These are phyloP conservation scores for Hansenula anomala DNA, from an alignment of 1,139 yeast species.

Conservation along the genomic window DNA sequence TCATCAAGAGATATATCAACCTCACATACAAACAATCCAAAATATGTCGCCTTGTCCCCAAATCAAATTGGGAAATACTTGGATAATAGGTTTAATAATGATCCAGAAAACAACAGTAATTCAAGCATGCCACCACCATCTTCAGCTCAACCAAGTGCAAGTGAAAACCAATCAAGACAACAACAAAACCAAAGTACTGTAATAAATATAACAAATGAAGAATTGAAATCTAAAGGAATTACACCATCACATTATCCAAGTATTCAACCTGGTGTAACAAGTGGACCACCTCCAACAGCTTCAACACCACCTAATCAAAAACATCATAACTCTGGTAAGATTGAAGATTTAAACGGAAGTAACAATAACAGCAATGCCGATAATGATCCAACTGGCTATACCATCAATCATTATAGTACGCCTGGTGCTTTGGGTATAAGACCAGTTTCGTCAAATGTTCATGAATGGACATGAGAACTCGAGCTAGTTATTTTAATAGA, in stretches of 20 bases:
- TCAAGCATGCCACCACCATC: neutral
- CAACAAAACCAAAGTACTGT: neutral
- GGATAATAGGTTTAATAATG: conserved; percentile 8
- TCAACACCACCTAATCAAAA: neutral
- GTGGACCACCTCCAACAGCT: neutral
- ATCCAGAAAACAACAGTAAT: neutral
- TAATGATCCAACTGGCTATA: conserved; percentile 6
- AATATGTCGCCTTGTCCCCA: conserved; percentile 14
- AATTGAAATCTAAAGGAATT: neutral
- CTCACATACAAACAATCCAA: neutral
- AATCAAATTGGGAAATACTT: conserved; percentile 15
- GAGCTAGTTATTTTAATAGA: too few relatives aligned
- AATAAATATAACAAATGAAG: neutral
- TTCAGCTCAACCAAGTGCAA: neutral
- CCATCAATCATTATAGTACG: conserved; percentile 17
- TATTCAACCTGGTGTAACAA: neutral
- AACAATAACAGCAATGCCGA: neutral
- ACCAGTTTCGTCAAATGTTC: conserved; percentile 9
- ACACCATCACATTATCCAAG: neutral
- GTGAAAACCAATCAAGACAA: neutral
- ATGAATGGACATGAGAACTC: conserved; percentile 11
- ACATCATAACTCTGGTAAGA: too few relatives aligned
- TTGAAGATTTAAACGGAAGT: too few relatives aligned
- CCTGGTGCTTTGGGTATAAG: conserved; percentile 16
- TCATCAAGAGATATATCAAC: conserved; percentile 1